These are phyloP conservation scores for Hericium rajendrae DNA, from an alignment of 768 basidiomycete species.

Conservation along the genomic window DNA sequence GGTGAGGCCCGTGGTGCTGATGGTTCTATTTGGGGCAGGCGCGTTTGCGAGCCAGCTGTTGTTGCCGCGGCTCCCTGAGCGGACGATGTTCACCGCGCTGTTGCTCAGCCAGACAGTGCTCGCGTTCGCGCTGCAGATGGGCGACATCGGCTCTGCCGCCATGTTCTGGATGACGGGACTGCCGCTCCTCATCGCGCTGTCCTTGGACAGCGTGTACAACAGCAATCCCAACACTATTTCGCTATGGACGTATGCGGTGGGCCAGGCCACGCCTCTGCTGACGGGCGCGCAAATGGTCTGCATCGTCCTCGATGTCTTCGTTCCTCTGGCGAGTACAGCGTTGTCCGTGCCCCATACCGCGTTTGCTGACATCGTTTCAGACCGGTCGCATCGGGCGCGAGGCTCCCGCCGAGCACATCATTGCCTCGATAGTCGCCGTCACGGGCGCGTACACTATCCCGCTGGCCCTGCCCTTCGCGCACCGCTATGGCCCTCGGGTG, in stretches of 20 bases:
- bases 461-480: constrained; percentile 58
- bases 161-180: constrained; percentile 56
- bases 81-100: constrained; percentile 47
- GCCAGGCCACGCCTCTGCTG: constrained; percentile 43
- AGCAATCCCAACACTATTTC: constrained; percentile 31
- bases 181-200: constrained; percentile 47
- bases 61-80: constrained; percentile 46
- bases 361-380: constrained; percentile 24
- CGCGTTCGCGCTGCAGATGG: constrained; percentile 51
- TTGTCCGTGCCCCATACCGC: neutral
- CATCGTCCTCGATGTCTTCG: constrained; percentile 76
- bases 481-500: constrained; percentile 46
- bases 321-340: constrained; percentile 56
- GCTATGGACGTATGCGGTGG: constrained; percentile 55
- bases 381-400: constrained; percentile 77
- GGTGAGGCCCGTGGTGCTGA: neutral
- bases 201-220: constrained; percentile 37
- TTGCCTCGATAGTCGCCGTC: constrained; percentile 64
- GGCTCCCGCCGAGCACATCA: constrained; percentile 82
- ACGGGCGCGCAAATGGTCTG: constrained; percentile 48
- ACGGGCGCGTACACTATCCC: constrained; percentile 51
- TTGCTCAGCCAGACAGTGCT: constrained; percentile 49
- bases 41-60: constrained; percentile 53
- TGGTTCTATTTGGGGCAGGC: constrained; percentile 32
- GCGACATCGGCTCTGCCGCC: constrained; percentile 68